phyloP scores from a whole-genome alignment of 1,139 yeast species.

The Saccharomycopsis hybrid region DNA sequence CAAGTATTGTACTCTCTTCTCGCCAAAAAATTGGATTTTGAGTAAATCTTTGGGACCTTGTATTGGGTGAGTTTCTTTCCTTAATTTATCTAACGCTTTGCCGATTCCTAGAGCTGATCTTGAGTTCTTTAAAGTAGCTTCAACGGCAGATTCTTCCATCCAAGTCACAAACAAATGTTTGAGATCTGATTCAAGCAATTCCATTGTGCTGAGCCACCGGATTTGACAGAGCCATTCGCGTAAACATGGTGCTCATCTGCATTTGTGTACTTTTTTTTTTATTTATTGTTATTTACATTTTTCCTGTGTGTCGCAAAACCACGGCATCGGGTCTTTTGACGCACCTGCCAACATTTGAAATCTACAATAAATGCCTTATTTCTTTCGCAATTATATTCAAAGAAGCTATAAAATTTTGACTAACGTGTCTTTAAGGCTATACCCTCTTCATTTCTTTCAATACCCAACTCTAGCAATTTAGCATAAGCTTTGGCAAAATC shows the following conservation, averaged over 20 bases:
- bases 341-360: no score
- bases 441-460: constrained; percentile 51
- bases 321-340: no score
- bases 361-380: no score
- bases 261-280: no score
- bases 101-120: constrained; percentile 39
- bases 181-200: constrained; percentile 26
- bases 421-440: constrained; percentile 33
- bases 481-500: constrained; percentile 50
- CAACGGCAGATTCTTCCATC: constrained; percentile 36
- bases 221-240: no score
- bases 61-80: constrained; percentile 33
- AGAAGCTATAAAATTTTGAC: no score
- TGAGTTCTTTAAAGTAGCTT: constrained; percentile 29
- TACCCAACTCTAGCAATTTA: constrained; percentile 54
- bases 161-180: constrained; percentile 37
- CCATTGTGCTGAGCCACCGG: background rate
- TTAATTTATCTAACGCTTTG: constrained; percentile 38
- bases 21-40: constrained; percentile 44
- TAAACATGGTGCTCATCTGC: no score
- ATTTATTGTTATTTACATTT: no score
- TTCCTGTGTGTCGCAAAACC: no score
- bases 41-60: constrained; percentile 38
- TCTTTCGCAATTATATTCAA: no score
- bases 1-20: constrained; percentile 38